Base-by-base conservation (phyloP, 2,329 filamentous ascomycete species). In the Venturia pyrina region DNA sequence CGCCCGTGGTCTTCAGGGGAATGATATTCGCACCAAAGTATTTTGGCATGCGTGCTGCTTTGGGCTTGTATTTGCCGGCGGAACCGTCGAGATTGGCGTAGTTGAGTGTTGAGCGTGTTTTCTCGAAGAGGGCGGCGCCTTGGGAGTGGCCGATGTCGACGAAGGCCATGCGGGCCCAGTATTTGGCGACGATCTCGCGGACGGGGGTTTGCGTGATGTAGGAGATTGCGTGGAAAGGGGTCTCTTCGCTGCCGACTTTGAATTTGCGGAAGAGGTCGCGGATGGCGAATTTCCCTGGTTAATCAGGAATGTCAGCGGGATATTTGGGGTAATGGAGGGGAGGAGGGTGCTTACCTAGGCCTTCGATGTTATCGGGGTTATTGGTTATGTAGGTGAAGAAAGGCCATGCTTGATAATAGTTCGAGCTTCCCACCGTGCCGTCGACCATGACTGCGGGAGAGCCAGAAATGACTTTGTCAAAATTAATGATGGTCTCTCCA, bases 161-260 rank as follows among this genome's bases (percentile, higher is more conserved):
- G 68, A 79, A 81, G 5, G 81, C 81, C 81, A 83, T 83, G 66
- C 77, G 77, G 1, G 81, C 81, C 81, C 81, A 83, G 72, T 83
- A 83, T n/a, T 75, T 72, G 3, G 76, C 80, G 7, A 83, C 77
- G 11, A 83, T 73, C 13, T 72, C 75, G 21, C 78, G 77, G 19
- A 75, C 72, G 21, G 71, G 72, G 34, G 69, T 71, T 8, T 68
- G 65, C 2, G 76, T 73, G 0, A 82, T 71, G 28, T 79, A 75
- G 21, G 77, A 72, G 1, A 83, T 73, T 1, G 77, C 74, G 65
- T 82, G 80, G 24, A 83, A 74, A 1, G 80, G 81, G 0, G 80
- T 82, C 70, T 83, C 80, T 68, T 82, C 79, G 71, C 79, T 81
- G 62, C 75, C 71, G 24, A 70, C 69, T 62, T 75, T 72, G 68